Base-by-base conservation (phyloP, 192 early-diverging fungal genomes). In the Haplosporangium gracile region DNA sequence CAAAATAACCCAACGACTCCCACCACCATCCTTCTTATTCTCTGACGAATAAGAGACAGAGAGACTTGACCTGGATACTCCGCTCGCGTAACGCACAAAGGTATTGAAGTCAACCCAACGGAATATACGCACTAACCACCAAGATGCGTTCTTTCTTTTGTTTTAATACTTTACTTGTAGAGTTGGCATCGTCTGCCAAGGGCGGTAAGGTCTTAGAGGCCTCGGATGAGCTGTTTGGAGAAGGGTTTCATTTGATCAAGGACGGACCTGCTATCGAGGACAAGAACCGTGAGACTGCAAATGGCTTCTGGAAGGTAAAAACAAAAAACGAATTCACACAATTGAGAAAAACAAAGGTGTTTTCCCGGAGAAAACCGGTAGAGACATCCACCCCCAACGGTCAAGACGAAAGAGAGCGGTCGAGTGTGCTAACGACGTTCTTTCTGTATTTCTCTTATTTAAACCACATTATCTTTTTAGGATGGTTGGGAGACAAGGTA, bases 221-320 rank as follows among this genome's bases (percentile, higher is more conserved):
- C 40, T 96, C 93, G 45, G 97, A 99, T 88, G 98, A 99, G 85
- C 98, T 98, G 89, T 99, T 99, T 89, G 94, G 94, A 42, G 93
- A 94, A 76, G 96, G 96, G 15, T 91, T 91, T 40, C 96, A 95
- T 87, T 90, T 98, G 85, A 90, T 99, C 60, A 92, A 94, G 81
- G 92, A 93, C 49, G 89, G 82, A 42, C 92, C 93, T 40, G 94
- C 98, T 7, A 91, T 96, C 36, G 90, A 90, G 78, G 90, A 94
- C 79, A 89, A 89, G 63, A 87, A 88, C 43, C 87, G 89, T 10
- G 89, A 91, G 84, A 93, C 91, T 36, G 89, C 90, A 92, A 89
- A 70, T 83, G 90, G 82, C 83, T 92, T 82, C 75, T 79, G 82
- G 79, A 78, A 85, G 74, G 80, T 85, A 86, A 84, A 63, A 45